phyloP scores from a whole-genome alignment of 768 basidiomycete species.

The Pleurotus cornucopiae region DNA sequence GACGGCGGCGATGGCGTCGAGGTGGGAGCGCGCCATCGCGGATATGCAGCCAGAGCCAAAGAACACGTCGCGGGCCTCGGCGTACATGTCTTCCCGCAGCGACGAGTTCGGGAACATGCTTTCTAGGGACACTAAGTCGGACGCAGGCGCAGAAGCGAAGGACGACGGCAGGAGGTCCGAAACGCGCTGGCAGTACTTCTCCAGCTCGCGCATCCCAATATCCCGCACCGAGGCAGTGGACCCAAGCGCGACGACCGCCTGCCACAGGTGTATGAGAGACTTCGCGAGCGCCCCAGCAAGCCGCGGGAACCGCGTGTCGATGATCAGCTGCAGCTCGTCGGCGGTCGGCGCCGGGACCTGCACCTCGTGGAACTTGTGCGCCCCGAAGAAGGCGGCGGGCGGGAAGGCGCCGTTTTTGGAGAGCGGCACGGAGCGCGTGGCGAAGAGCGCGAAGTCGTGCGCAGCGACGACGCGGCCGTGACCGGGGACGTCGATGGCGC shows the following conservation, averaged over 20 bases:
- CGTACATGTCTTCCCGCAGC: slow-evolving; percentile 83
- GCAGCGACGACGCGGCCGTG: slow-evolving; percentile 72
- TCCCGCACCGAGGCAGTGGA: slow-evolving; percentile 49
- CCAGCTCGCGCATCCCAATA: slow-evolving; percentile 75
- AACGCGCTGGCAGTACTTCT: slow-evolving; percentile 79
- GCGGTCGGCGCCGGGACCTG: slow-evolving; percentile 53
- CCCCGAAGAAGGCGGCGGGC: slow-evolving; percentile 72
- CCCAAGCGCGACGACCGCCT: slow-evolving; percentile 46
- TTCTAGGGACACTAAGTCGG: slow-evolving; percentile 30
- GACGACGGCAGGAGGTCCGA: slow-evolving; percentile 53
- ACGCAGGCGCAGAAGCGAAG: slow-evolving; percentile 23
- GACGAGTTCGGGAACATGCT: slow-evolving; percentile 64
- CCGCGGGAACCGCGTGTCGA: slow-evolving; percentile 61
- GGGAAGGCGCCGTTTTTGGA: slow-evolving; percentile 41
- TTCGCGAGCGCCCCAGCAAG: slow-evolving; percentile 35
- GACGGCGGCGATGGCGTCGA: slow-evolving; percentile 43
- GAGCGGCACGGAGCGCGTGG: slow-evolving; percentile 68
- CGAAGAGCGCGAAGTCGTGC: slow-evolving; percentile 82
- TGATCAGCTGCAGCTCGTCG: slow-evolving; percentile 67
- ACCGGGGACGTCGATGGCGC: slow-evolving; percentile 67
- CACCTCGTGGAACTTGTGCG: slow-evolving; percentile 80
- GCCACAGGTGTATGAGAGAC: slow-evolving; percentile 70
- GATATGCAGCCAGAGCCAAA: slow-evolving; percentile 69
- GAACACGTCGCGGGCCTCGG: slow-evolving; percentile 89
- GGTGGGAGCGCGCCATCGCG: slow-evolving; percentile 43